These are phyloP conservation scores for Colletotrichum siamense DNA, from an alignment of 2,329 filamentous ascomycete species.

Conservation along the genomic window DNA sequence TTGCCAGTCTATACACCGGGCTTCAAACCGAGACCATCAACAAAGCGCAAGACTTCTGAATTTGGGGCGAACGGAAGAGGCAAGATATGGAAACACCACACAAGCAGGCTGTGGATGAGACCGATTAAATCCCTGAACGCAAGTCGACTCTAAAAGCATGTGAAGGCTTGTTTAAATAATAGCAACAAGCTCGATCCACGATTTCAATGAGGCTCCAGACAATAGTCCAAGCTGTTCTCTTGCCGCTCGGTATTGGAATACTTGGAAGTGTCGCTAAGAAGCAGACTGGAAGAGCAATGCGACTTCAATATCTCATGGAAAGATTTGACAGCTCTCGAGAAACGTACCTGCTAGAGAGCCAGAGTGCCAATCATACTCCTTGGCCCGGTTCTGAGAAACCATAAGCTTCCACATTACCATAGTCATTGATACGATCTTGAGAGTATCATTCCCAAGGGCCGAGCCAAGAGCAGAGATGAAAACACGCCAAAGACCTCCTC, in stretches of 20 bases:
- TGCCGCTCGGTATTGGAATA: neutral
- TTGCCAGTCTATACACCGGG: neutral
- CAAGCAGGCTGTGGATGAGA: neutral
- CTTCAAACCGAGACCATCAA: neutral
- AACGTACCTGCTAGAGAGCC: neutral
- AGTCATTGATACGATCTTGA: no score
- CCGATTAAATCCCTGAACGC: accelerated
- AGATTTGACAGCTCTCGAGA: neutral
- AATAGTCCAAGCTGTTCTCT: neutral
- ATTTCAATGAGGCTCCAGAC: neutral
- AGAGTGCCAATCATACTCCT: neutral
- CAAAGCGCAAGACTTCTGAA: neutral
- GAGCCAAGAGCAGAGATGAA: neutral
- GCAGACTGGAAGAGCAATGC: no score
- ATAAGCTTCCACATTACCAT: neutral
- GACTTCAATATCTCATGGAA: neutral
- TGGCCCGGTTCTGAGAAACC: neutral
- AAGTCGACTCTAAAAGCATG: neutral
- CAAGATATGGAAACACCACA: neutral
- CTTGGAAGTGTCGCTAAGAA: accelerated
- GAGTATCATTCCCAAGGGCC: no score
- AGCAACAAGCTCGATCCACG: neutral
- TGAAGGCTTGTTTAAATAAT: neutral
- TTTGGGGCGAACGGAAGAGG: neutral
- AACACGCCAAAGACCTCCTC: neutral